A percentile compares a stretch with the other conserved stretches of the same genome.
These are phyloP conservation scores for Luzula sylvatica DNA, from an alignment of 176 grass and related monocot genomes.

Conservation along the genomic window DNA sequence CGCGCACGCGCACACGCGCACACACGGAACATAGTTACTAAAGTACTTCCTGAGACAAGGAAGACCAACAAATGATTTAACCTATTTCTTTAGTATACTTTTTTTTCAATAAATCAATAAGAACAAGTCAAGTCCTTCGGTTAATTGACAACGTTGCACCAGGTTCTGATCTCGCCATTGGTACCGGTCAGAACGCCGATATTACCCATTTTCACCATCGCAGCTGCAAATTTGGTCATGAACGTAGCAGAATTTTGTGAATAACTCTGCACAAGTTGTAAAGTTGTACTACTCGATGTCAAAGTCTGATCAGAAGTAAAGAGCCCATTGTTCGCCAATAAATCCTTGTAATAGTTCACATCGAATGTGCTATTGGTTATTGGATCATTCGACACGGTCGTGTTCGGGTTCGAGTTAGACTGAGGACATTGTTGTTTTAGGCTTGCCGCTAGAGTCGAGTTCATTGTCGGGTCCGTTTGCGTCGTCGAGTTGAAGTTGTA, in stretches of 20 bases:
- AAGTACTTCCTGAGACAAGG: no score
- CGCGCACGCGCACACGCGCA: no score
- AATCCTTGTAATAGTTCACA: constrained; percentile 24
- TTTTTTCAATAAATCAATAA: no score
- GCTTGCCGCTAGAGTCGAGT: constrained; percentile 20
- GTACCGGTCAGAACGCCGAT: constrained; percentile 20
- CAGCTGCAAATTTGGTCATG: constrained; percentile 19
- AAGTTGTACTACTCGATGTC: constrained; percentile 20
- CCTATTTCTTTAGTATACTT: no score
- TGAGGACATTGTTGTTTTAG: constrained; percentile 25
- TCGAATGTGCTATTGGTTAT: constrained; percentile 30
- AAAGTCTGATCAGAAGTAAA: constrained; percentile 57
- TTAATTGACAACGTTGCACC: background rate
- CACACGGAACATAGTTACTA: no score
- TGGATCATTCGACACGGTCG: constrained; percentile 34
- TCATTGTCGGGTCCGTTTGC: constrained; percentile 24
- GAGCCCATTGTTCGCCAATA: constrained; percentile 31
- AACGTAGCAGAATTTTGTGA: constrained; percentile 6
- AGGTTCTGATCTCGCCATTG: background rate
- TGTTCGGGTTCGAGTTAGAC: constrained; percentile 5
- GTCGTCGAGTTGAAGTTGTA: constrained; percentile 21
- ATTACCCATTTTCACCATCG: constrained; percentile 46
- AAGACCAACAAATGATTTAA: no score
- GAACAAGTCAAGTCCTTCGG: no score
- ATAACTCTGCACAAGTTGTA: constrained; percentile 4